Base-by-base conservation (phyloP, 345 rosid genomes). In the Citrus mangshanensis region DNA sequence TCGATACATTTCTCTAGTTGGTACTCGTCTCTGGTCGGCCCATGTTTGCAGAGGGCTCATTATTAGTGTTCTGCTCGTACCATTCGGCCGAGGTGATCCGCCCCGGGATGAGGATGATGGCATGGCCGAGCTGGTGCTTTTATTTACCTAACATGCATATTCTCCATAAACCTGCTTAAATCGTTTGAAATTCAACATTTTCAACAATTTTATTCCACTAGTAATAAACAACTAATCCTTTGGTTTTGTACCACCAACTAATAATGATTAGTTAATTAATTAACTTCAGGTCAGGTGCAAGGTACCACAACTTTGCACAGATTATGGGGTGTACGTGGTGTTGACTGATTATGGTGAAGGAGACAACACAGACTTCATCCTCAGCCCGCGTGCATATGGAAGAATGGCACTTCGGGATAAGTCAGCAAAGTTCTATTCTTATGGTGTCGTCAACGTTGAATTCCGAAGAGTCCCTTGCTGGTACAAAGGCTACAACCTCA, bases 261-360 rank as follows among this genome's bases (percentile, higher is more conserved):
- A 37, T 62, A 46, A 28, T 65, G 8, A 35, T 32, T 42, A 25
- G 21, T 19, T 16, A 16, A 49, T 32, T 32, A 32, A 73, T 49
- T 28, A 27, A 68, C 65, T 68, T 56, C 81, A 92, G 98, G 95
- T 94, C 69, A 89, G 93, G 81, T 95, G 98, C 89, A 93, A 80
- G 14, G 83, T 77, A 59, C 85, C 93, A 34, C 78, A 87, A 25
- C 85, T 82, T 69, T 93, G 97, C 88, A 84, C 73, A 10, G 90
- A 88, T 27, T 81, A 88, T 1, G 98, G 98, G 40, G 90, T 84
- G 82, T 79, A 82, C 77, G 79, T 92, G 73, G 93, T 90, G 82
- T 92, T 82, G 85, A 93, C 98, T 10, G 98, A 95, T 91, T 90
- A 88, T 7, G 98, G 98, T 0, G 95, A 92, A 79, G 98, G 98